Evolutionary conservation across 129 eudicot species (phyloP), one percentile per base, ranked within the genome.

Genomic region (Tanacetum coccineum): DNA sequence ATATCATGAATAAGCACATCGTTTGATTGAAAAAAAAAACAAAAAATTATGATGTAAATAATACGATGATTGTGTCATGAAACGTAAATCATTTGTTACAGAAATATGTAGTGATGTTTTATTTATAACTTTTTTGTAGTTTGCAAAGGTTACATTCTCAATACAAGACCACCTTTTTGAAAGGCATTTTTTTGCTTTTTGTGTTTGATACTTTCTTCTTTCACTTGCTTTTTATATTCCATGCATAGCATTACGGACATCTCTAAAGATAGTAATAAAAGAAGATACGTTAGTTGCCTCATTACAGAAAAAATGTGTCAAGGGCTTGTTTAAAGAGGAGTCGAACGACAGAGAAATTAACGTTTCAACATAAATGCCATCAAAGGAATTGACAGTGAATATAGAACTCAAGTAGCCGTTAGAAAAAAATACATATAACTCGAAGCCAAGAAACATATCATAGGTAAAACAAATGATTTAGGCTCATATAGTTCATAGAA

Each of bases 111-210:
- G 9, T 20, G 13, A 55, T 55, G 60, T 55, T 20, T 19, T 55
- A 3, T 55, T 55, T 28, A 55, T 11, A 9, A 19, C 32, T 55
- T 20, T 25, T 54, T 3, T 55, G 60, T 20, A 55, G 72, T 36
- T 74, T 28, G 69, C 67, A 75, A 71, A 67, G 73, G 69, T 42
- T n/a, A n/a, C n/a, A n/a, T 25, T 75, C 57, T 62, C 52, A 75
- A 32, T 30, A 26, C n/a, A 59, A 59, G 32, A 20, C 13, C 0
- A 67, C 13, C 70, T 67, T 75, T 75, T 60, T 59, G 22, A 75
- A 67, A 75, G 79, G 64, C 63, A 46, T 47, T 6, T 57, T 66
- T 66, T 66, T 52, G 66, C 59, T 74, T 74, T 58, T 62, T 66
- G n/a, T 5, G 54, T 49, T 58, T 60, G 66, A 65, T 75, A 20